A percentile compares a stretch with the other conserved stretches of the same genome.
phyloP scores from a whole-genome alignment of 352 stramenopile species.

The Phytopythium helicoides region DNA sequence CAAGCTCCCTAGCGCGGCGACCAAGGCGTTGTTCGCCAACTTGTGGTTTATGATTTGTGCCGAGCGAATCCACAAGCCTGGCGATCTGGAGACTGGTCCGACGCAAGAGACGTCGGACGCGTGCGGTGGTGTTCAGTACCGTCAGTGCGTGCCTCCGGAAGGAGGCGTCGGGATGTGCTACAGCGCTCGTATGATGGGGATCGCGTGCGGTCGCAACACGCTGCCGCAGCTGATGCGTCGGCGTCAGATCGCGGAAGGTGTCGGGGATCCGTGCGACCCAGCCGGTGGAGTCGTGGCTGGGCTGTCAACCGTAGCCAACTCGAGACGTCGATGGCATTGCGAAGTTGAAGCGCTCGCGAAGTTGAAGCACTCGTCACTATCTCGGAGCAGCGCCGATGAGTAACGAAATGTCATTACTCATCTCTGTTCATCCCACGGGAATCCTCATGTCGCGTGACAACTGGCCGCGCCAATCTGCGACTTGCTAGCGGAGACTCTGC shows the following conservation, averaged over 20 bases:
- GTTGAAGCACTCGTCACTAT: no score
- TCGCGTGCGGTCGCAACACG: slow-evolving; percentile 18
- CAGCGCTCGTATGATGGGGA: slow-evolving; percentile 24
- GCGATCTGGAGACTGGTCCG: background rate
- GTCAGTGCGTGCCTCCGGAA: slow-evolving; percentile 9
- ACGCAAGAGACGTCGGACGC: slow-evolving; percentile 2
- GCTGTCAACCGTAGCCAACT: slow-evolving; percentile 9
- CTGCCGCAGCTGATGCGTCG: slow-evolving; percentile 22
- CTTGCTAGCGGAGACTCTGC: no score
- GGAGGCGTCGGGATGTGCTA: slow-evolving; percentile 24
- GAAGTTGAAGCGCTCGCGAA: no score
- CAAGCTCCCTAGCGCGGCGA: slow-evolving; percentile 12
- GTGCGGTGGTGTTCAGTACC: slow-evolving; percentile 26
- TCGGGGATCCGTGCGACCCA: slow-evolving; percentile 23
- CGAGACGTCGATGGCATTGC: no score
- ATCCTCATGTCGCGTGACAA: no score
- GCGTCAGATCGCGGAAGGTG: slow-evolving; percentile 21
- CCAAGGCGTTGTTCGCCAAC: slow-evolving; percentile 13
- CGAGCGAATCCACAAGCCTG: slow-evolving; percentile 2
- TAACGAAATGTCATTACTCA: no score
- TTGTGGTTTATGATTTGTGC: slow-evolving; percentile 20
- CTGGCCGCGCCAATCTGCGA: no score
- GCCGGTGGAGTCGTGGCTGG: slow-evolving; percentile 31
- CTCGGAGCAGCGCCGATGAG: no score
- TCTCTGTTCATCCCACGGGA: no score